Conservation (phyloP, 2,329 filamentous ascomycete species). For the Rhynchosporium agropyri region DNA sequence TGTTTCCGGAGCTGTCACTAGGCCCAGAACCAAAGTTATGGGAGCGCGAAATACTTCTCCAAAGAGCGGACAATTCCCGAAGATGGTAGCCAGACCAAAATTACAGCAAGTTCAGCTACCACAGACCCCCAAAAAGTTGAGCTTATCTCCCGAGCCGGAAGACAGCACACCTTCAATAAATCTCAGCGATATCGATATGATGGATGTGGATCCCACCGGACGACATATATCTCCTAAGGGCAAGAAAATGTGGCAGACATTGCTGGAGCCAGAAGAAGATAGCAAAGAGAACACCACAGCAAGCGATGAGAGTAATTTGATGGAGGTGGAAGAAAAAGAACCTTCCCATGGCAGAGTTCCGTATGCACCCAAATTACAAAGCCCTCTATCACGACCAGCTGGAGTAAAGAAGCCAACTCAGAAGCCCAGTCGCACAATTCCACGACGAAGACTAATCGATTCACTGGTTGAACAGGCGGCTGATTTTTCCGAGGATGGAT, state of each 20-base stretch:
- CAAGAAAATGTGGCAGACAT: constrained; percentile 37
- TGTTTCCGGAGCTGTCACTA: constrained; percentile 5
- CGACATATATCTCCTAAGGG: constrained; percentile 36
- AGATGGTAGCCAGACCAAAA: constrained; percentile 32
- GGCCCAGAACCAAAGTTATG: constrained; percentile 10
- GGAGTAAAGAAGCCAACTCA: constrained; percentile 28
- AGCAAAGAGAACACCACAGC: constrained; percentile 13
- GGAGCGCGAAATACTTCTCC: constrained; percentile 23
- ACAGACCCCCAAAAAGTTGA: constrained; percentile 23
- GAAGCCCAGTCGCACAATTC: constrained; percentile 23
- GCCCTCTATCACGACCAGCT: constrained; percentile 21
- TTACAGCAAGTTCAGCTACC: constrained; percentile 20
- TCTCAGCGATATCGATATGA: constrained; percentile 32
- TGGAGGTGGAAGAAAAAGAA: not conserved
- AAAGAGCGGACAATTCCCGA: constrained; percentile 22
- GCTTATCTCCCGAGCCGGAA: constrained; percentile 13
- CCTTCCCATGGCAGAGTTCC: not conserved
- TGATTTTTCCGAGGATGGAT: constrained; percentile 24
- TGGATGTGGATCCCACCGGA: constrained; percentile 28
- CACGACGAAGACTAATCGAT: constrained; percentile 41
- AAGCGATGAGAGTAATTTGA: not conserved
- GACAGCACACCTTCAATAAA: constrained; percentile 26
- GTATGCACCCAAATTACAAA: constrained; percentile 6
- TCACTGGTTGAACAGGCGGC: constrained; percentile 40
- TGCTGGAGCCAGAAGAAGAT: constrained; percentile 31